Evolutionary conservation across 2,329 filamentous ascomycete species (phyloP), one percentile per base, ranked within the genome.

Genomic region (Fusarium sp.): DNA sequence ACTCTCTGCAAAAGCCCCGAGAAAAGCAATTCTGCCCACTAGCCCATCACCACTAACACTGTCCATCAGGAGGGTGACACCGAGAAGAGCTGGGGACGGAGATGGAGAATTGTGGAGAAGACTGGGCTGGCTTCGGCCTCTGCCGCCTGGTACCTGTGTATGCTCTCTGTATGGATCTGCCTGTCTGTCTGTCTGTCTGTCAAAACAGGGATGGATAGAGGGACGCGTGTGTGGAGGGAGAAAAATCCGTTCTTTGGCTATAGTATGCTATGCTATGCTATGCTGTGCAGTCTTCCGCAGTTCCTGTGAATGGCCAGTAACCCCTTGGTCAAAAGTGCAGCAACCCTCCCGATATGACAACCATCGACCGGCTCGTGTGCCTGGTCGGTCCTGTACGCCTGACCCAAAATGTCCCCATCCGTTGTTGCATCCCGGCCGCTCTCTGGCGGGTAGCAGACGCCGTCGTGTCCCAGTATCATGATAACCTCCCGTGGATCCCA

Each of bases 391-490:
- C 76, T 69, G 67, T 78, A 70, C 76, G 76, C 76, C 76, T 73
- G 62, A 61, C 66, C 74, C 72, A 68, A 75, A 72, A 69, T 70
- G 60, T 70, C 71, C 72, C 72, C 62, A 67, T 61, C 62, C 56
- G 29, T 65, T 56, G 64, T 71, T 71, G 67, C 69, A 62, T 67
- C 65, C 62, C 40, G 67, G 59, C 64, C 64, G 67, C 65, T 64
- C 49, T 71, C 64, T 53, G 44, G 65, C 67, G 58, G 62, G 57
- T 71, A 58, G 59, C 61, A 61, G 68, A 71, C 65, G 67, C 67
- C 75, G 68, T 78, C 77, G 74, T 80, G 51, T 80, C 78, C 79
- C 78, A 75, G 75, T 77, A 75, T 81, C 79, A 77, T 80, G 58
- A 78, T 75, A 73, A 75, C 73, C 69, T 77, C 75, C 74, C 67